Evolutionary conservation across 805 yeast species (phyloP).

Genomic region (Kluyveromyces nonfermentans): DNA sequence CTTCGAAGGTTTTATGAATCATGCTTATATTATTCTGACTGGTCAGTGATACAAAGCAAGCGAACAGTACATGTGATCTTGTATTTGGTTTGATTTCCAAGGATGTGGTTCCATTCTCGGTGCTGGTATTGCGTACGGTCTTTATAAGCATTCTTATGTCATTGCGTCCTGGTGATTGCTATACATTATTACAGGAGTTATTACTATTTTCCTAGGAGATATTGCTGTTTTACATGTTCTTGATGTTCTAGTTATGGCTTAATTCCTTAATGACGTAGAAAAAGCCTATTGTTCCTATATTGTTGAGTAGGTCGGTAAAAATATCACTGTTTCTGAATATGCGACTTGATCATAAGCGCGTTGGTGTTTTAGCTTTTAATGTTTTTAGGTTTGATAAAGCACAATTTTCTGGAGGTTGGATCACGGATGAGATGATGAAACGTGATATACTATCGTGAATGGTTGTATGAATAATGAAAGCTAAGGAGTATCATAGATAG

Average conservation of each 20-base stretch:
- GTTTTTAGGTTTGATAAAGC: conserved; percentile 15
- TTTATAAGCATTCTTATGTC: conserved; percentile 25
- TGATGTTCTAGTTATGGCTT: conserved; percentile 35
- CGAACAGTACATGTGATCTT: conserved; percentile 29
- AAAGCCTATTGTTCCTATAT: conserved; percentile 31
- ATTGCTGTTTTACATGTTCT: conserved; percentile 36
- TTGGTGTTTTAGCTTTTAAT: conserved; percentile 29
- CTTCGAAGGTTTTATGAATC: conserved; percentile 36
- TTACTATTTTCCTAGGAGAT: conserved; percentile 39
- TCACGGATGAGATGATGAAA: conserved; percentile 15
- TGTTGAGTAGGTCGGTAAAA: conserved; percentile 27
- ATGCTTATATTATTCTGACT: conserved; percentile 38
- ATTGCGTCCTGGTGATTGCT: conserved; percentile 43
- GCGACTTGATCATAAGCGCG: conserved; percentile 14
- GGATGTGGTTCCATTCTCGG: conserved; percentile 40
- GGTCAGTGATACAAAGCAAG: conserved; percentile 38
- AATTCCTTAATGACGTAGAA: conserved; percentile 33
- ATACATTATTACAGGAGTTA: conserved; percentile 42
- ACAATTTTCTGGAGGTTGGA: conserved; percentile 27
- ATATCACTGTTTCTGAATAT: conserved; percentile 21
- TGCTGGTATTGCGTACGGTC: conserved; percentile 40
- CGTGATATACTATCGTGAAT: conserved; percentile 13
- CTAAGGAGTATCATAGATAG: conserved; percentile 19
- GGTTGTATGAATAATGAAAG: conserved; percentile 18
- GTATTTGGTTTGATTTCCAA: conserved; percentile 35